Percentiles rank a stretch among this genome's conserved stretches.
These are phyloP conservation scores for Mollisia scopiformis DNA, from an alignment of 2,329 filamentous ascomycete species.

Conservation along the genomic window DNA sequence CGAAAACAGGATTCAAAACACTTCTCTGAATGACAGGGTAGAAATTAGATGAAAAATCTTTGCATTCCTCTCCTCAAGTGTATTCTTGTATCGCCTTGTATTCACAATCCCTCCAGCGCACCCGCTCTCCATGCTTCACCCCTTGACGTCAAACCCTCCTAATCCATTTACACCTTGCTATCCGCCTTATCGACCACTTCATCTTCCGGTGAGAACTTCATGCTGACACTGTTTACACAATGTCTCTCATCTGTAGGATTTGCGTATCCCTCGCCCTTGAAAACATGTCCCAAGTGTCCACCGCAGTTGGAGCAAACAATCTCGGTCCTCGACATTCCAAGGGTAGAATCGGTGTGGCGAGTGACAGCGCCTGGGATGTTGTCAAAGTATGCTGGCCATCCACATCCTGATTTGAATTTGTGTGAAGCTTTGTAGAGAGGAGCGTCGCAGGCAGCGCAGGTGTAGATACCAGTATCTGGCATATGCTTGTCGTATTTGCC, in stretches of 20 bases:
- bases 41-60: neutral
- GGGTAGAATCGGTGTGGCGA: conserved; percentile 73
- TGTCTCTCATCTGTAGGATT: conserved; percentile 95
- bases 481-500: conserved; percentile 90
- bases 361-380: conserved; percentile 89
- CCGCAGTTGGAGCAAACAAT: conserved; percentile 96
- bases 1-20: neutral
- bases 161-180: conserved; percentile 38
- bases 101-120: neutral
- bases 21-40: neutral
- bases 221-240: conserved; percentile 91
- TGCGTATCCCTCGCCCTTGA: conserved; percentile 82
- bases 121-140: neutral
- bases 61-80: neutral
- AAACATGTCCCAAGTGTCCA: conserved; percentile 88
- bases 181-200: conserved; percentile 48
- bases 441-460: conserved; percentile 81
- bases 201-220: conserved; percentile 77
- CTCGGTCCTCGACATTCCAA: conserved; percentile 87
- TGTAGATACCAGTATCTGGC: conserved; percentile 76
- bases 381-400: conserved; percentile 98
- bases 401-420: conserved; percentile 96
- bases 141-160: neutral
- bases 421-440: conserved; percentile 91
- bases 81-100: neutral